Evolutionary conservation across 768 basidiomycete genomes (phyloP), one percentile per base, ranked within the genome.

Genomic region (Macrolepiota albuminosa): DNA sequence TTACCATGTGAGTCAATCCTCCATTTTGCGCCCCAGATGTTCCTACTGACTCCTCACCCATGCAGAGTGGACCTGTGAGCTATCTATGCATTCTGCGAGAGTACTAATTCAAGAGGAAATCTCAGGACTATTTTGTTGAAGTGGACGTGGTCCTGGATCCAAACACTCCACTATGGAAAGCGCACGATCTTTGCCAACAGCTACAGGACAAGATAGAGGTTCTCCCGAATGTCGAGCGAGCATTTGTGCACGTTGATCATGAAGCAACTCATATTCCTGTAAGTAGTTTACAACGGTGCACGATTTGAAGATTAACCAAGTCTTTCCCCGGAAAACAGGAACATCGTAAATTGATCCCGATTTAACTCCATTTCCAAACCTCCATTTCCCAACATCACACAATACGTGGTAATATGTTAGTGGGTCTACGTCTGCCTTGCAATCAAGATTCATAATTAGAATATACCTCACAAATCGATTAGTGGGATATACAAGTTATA

Each of bases 161-260:
- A 10, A 84, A 85, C 59, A 97, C 94, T 29, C 92, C 94, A 0
- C 76, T 98, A 1, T 92, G 89, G 87, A 88, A 87, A 71, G 91
- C 93, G 21, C 92, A 94, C 69, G 92, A 94, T 70, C 68, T 92
- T 60, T 88, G 88, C 65, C 91, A 94, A 71, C 80, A 87, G 62
- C 73, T 94, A 18, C 92, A 94, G 68, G 93, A 94, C 69, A 92
- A 89, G 74, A 86, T 97, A 50, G 95, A 97, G 69, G 82, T 85
- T 16, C 76, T 97, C 42, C 93, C 94, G 2, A 89, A 92, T 66
- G 95, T 97, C 46, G 94, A 91, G 63, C 79, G 95, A 40, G 95
- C 95, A 40, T 97, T 95, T 71, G 93, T 97, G 29, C 95, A 97
- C 69, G 92, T 96, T 60, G 95, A 97, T 73, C 89, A 96, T 67